These are phyloP conservation scores for Adansonia rubrostipa DNA, from an alignment of 441 rosid genomes.

Conservation along the genomic window DNA sequence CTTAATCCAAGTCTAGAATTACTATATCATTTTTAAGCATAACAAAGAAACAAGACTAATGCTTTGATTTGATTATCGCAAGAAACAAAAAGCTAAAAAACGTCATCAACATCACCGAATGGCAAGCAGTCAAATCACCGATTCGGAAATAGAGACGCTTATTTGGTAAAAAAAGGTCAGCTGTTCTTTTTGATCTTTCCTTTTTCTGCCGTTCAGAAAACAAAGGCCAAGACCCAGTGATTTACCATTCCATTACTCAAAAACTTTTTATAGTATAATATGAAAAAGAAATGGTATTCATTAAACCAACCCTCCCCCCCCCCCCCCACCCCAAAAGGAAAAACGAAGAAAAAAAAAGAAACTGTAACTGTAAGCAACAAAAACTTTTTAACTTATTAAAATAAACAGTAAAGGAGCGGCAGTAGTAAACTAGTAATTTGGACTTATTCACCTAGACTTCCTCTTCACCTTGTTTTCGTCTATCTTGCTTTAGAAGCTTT, in stretches of 20 bases:
- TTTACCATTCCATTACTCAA: constrained; percentile 13
- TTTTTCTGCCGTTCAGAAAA: neutral
- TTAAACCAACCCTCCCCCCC: no score
- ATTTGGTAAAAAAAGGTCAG: constrained; percentile 37
- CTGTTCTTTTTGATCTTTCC: constrained; percentile 47
- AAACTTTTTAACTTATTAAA: neutral
- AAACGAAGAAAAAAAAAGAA: neutral
- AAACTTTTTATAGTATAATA: neutral
- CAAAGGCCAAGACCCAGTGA: neutral
- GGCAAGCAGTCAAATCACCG: constrained; percentile 27
- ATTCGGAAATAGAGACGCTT: neutral
- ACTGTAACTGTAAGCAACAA: neutral
- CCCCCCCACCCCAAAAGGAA: neutral
- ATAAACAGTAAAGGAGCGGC: neutral
- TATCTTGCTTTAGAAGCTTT: constrained; percentile 30
- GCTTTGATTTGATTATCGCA: neutral
- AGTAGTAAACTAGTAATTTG: neutral
- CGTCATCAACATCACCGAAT: constrained; percentile 35
- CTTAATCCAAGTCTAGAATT: neutral
- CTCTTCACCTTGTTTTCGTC: constrained; percentile 24
- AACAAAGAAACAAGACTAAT: neutral
- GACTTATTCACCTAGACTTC: constrained; percentile 25
- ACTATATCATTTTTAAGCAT: neutral
- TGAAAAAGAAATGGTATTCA: neutral
- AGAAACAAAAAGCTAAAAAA: constrained; percentile 12